phyloP scores from a whole-genome alignment of 169 alveolate genomes.

The Perkinsus chesapeaki region DNA sequence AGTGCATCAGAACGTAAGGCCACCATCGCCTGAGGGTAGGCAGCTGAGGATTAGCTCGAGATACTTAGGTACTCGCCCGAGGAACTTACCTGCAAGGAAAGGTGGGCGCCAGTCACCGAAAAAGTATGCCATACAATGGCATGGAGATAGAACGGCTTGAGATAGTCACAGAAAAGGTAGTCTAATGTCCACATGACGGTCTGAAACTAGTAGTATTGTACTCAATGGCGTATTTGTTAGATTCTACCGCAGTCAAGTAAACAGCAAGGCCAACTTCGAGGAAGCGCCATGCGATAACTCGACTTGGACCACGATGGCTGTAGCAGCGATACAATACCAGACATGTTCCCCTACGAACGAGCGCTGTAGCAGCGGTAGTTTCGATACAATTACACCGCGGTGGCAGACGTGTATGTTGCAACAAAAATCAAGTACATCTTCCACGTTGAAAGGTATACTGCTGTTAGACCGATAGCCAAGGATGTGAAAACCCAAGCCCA shows the following conservation, averaged over 20 bases:
- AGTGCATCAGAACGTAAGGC: not conserved
- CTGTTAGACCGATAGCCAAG: not conserved
- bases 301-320: not conserved
- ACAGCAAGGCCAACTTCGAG: not conserved
- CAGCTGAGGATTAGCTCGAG: not conserved
- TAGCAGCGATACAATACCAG: not conserved
- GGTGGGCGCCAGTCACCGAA: not conserved
- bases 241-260: not conserved
- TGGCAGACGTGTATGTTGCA: not conserved
- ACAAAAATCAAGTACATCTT: not conserved
- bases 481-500: not conserved
- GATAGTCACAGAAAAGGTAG: not conserved
- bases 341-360: not conserved
- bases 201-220: not conserved
- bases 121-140: not conserved
- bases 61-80: not conserved
- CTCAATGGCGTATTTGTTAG: not conserved
- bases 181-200: not conserved
- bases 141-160: not conserved
- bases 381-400: not conserved
- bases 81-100: not conserved
- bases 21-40: not conserved
- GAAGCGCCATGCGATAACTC: not conserved
- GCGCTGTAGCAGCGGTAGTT: not conserved
- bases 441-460: not conserved